These are phyloP conservation scores for Serendipita sp. DNA, from an alignment of 768 basidiomycete species.

Conservation along the genomic window DNA sequence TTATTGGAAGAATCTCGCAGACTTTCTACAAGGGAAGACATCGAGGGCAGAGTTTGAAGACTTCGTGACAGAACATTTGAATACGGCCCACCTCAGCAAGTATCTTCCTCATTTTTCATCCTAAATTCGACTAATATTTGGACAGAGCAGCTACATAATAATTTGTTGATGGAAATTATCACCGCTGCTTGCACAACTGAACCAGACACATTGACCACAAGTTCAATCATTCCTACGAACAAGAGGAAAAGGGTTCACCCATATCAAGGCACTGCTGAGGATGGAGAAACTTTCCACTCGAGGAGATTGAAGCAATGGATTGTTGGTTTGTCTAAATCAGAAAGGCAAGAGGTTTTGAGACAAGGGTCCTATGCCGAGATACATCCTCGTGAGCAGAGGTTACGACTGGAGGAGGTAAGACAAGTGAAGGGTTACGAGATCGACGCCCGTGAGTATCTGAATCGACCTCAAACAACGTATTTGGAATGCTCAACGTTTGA, in stretches of 20 bases:
- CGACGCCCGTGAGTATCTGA: not conserved
- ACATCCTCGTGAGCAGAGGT: not conserved
- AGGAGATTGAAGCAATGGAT: constrained; percentile 57
- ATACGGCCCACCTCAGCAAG: constrained; percentile 36
- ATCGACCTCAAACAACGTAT: not conserved
- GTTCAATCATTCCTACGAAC: constrained; percentile 15
- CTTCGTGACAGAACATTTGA: constrained; percentile 41
- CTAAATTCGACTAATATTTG: constrained; percentile 5
- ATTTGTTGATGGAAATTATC: constrained; percentile 66
- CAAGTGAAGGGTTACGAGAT: not conserved
- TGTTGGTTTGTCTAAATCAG: constrained; percentile 50
- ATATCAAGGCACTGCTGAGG: constrained; percentile 48
- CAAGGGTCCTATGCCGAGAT: not conserved
- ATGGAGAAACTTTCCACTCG: constrained; percentile 40
- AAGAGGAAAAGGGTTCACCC: constrained; percentile 53
- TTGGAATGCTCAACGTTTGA: not conserved
- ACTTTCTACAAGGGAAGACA: constrained; percentile 48
- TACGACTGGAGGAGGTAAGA: not conserved
- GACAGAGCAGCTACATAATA: constrained; percentile 64
- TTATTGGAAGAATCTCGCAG: constrained; percentile 50
- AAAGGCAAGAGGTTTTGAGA: constrained; percentile 25
- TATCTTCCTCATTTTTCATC: constrained; percentile 3
- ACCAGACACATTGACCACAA: constrained; percentile 16
- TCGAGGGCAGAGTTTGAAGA: constrained; percentile 68
- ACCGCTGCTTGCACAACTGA: constrained; percentile 59